Conservation (phyloP, 1,284 basidiomycete genomes). For the Heterobasidion irregulare region DNA sequence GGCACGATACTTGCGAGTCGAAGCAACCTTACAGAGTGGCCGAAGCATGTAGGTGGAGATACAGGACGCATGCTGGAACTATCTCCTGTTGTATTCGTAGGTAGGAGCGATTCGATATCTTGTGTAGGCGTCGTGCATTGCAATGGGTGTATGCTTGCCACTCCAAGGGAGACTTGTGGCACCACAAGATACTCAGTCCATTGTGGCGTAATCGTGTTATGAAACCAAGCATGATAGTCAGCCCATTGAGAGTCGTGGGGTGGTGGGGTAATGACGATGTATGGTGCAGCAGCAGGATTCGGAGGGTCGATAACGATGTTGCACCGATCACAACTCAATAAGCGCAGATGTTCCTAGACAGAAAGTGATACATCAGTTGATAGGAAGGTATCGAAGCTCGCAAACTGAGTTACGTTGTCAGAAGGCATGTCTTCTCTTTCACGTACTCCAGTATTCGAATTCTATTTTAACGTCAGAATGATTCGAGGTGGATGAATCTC, state of each 20-base stretch:
- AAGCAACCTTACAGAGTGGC: too few relatives aligned
- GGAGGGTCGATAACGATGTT: constrained; percentile 21
- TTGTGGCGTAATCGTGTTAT: constrained; percentile 16
- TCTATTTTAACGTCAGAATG: too few relatives aligned
- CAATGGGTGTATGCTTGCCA: not conserved
- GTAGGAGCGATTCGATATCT: too few relatives aligned
- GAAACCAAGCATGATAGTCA: constrained; percentile 23
- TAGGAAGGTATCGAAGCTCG: not conserved
- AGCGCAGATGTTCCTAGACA: not conserved
- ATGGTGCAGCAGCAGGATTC: constrained; percentile 24
- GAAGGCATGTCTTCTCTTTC: not conserved
- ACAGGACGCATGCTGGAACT: too few relatives aligned
- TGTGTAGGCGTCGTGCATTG: too few relatives aligned
- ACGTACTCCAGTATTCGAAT: too few relatives aligned
- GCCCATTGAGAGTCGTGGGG: constrained; percentile 14
- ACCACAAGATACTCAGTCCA: not conserved
- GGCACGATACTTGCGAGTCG: too few relatives aligned
- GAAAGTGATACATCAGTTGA: not conserved
- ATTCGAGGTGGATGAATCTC: too few relatives aligned
- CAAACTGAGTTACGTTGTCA: not conserved
- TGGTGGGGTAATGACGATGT: constrained; percentile 41
- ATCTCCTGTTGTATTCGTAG: too few relatives aligned
- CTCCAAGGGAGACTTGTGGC: not conserved
- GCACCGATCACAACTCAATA: constrained; percentile 15
- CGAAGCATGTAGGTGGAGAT: too few relatives aligned